Evolutionary conservation across 2,329 filamentous ascomycete genomes (phyloP).

Genomic region (Pseudohalonectria lignicola): DNA sequence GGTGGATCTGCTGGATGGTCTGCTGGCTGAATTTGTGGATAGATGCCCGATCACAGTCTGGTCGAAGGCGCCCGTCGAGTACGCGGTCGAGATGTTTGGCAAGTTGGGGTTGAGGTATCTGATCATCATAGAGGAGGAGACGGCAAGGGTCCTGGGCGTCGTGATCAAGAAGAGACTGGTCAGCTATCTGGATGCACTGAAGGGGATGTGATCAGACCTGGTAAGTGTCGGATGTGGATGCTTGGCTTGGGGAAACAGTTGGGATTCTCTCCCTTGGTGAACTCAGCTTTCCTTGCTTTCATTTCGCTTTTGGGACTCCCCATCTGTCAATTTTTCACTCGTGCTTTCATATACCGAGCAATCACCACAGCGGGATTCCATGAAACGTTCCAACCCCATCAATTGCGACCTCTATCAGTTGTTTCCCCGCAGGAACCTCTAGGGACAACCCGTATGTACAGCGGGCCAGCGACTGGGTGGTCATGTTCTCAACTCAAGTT

Average conservation of each 20-base stretch:
- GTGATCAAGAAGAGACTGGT: slow-evolving; percentile 49
- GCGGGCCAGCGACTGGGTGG: background rate
- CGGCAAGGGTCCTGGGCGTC: slow-evolving; percentile 36
- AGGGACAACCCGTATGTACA: no score
- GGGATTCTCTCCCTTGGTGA: no score
- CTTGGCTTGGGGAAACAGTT: no score
- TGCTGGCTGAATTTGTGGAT: slow-evolving; percentile 37
- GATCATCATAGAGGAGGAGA: slow-evolving; percentile 40
- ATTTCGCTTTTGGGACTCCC: no score
- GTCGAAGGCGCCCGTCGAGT: slow-evolving; percentile 42
- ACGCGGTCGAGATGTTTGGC: slow-evolving; percentile 48
- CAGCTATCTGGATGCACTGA: slow-evolving; percentile 34
- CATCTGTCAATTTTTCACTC: no score
- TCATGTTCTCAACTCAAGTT: background rate
- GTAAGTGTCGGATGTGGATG: no score
- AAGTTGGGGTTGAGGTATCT: slow-evolving; percentile 44
- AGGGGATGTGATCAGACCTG: slow-evolving; percentile 4
- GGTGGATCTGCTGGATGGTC: slow-evolving; percentile 19
- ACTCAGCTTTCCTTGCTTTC: no score
- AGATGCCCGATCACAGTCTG: slow-evolving; percentile 38
- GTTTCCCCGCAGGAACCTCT: no score
- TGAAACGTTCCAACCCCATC: no score
- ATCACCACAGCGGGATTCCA: no score
- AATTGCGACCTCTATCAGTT: no score
- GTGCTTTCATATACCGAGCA: no score